phyloP scores from a whole-genome alignment of 352 stramenopile genomes.

The Sclerospora graminicola region DNA sequence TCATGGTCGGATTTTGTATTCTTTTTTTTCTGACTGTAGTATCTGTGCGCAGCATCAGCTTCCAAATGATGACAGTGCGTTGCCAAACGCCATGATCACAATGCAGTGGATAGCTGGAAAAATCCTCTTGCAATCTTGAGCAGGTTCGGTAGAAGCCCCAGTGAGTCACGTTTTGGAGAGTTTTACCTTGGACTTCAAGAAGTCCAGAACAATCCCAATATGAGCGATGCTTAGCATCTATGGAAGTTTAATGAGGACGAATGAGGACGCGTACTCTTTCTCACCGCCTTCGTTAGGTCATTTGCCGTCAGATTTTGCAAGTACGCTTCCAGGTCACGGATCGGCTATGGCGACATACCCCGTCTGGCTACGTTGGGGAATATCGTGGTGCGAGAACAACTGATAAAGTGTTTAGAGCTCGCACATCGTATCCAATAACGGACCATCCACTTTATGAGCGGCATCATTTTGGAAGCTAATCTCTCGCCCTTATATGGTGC shows the following conservation, averaged over 20 bases:
- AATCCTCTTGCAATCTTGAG: constrained; percentile 20
- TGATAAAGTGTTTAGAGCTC: constrained; percentile 17
- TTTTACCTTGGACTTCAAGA: constrained; percentile 16
- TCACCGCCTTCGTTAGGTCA: constrained; percentile 16
- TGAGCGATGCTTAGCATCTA: constrained; percentile 11
- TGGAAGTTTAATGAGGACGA: constrained; percentile 15
- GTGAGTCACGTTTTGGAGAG: constrained; percentile 17
- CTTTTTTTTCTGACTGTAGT: constrained; percentile 3
- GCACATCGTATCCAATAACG: constrained; percentile 12
- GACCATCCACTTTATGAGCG: constrained; percentile 19
- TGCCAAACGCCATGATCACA: constrained; percentile 4
- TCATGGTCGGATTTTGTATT: background rate
- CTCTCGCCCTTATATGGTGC: constrained; percentile 16
- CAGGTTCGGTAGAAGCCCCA: constrained; percentile 17
- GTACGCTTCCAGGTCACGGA: constrained; percentile 7
- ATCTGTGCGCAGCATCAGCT: background rate
- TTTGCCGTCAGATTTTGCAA: constrained; percentile 16
- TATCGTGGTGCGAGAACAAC: constrained; percentile 11
- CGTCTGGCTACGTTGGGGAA: constrained; percentile 11
- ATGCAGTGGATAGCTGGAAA: constrained; percentile 23
- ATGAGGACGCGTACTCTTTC: constrained; percentile 16
- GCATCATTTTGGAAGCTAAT: constrained; percentile 16
- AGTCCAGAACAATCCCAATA: constrained; percentile 13
- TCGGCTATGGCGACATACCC: constrained; percentile 8
- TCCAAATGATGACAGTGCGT: constrained; percentile 2